A percentile compares a stretch with the other conserved stretches of the same genome.
Conservation (phyloP, 768 basidiomycete genomes). For the Gloeophyllum trabeum region DNA sequence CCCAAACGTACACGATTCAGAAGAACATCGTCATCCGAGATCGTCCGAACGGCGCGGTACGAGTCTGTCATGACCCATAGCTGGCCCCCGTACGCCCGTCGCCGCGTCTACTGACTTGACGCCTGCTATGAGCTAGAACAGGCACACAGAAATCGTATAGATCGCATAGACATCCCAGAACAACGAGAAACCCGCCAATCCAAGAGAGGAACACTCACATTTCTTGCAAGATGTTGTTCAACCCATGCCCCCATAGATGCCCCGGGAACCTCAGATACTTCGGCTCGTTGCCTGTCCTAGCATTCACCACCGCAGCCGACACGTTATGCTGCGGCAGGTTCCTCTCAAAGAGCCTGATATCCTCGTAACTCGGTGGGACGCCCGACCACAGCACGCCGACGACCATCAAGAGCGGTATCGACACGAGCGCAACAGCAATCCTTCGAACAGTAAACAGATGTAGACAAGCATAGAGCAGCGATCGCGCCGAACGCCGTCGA, state of each 20-base stretch:
- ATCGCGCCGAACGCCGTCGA: background rate
- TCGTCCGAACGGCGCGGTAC: no score
- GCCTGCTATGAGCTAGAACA: no score
- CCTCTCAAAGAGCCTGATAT: slow-evolving; percentile 23
- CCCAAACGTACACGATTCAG: no score
- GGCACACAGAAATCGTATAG: no score
- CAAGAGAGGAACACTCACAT: slow-evolving; percentile 26
- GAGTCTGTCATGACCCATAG: no score
- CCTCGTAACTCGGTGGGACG: slow-evolving; percentile 26
- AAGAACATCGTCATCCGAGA: no score
- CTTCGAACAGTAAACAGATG: slow-evolving; percentile 18
- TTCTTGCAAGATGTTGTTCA: slow-evolving; percentile 56
- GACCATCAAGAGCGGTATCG: slow-evolving; percentile 13
- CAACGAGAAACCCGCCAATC: background rate
- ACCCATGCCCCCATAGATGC: slow-evolving; percentile 49
- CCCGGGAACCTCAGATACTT: slow-evolving; percentile 39
- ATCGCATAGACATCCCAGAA: no score
- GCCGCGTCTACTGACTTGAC: no score
- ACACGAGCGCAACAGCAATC: slow-evolving; percentile 12
- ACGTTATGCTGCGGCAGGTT: slow-evolving; percentile 27
- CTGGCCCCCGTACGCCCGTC: no score
- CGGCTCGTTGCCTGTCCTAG: slow-evolving; percentile 8
- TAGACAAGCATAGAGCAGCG: no score
- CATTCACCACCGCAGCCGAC: slow-evolving; percentile 7
- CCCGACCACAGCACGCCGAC: slow-evolving; percentile 22